Evolutionary conservation across 805 yeast genomes (phyloP).

Genomic region (Ogataea trehaloabstinens): DNA sequence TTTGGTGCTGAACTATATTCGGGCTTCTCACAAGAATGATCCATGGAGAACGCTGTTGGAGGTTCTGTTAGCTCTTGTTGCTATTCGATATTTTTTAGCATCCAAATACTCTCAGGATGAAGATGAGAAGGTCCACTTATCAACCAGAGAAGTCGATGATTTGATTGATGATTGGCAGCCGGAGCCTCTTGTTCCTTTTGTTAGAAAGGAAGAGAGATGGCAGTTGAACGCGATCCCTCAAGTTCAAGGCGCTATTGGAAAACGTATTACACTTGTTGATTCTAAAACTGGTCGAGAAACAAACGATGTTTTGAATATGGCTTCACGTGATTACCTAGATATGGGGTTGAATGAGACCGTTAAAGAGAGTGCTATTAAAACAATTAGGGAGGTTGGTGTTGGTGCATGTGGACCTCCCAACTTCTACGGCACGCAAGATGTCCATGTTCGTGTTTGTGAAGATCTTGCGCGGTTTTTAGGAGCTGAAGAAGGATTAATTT

Average conservation of each 20-base stretch:
- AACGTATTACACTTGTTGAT: conserved; percentile 31
- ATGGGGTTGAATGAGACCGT: conserved; percentile 50
- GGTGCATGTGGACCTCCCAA: conserved; percentile 99
- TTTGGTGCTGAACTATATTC: conserved; percentile 65
- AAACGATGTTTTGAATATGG: conserved; percentile 56
- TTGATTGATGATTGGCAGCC: conserved; percentile 92
- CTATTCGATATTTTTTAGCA: conserved; percentile 77
- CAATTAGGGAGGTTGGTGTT: conserved; percentile 76
- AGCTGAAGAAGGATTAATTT: conserved; percentile 74
- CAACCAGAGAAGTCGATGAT: conserved; percentile 69
- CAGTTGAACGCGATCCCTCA: conserved; percentile 62
- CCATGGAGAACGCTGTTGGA: conserved; percentile 89
- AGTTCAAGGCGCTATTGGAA: conserved; percentile 53
- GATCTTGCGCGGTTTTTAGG: conserved; percentile 74
- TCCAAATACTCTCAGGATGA: conserved; percentile 75
- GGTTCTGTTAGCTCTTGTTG: conserved; percentile 71
- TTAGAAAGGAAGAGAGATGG: conserved; percentile 56
- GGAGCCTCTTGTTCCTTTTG: conserved; percentile 66
- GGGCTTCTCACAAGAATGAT: conserved; percentile 86
- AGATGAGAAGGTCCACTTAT: conserved; percentile 61
- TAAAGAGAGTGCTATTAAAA: conserved; percentile 50
- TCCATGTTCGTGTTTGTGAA: conserved; percentile 76
- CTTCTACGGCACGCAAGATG: conserved; percentile 93
- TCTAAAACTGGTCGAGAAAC: conserved; percentile 24
- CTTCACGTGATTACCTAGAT: conserved; percentile 70